Conservation (phyloP, 352 stramenopile species). For the Phytopythium oedochilum region DNA sequence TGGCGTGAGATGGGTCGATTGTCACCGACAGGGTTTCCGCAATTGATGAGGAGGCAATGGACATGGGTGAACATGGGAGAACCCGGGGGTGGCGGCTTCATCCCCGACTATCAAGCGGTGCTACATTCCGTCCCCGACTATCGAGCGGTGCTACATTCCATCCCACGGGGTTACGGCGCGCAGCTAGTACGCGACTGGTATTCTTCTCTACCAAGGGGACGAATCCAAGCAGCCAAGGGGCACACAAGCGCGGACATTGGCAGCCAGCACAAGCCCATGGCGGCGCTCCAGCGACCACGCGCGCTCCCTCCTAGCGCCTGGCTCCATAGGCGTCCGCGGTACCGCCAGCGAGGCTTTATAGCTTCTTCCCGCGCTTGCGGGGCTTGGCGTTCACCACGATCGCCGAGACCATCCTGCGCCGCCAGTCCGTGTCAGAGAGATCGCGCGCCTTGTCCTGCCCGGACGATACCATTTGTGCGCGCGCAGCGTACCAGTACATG, state of each 20-base stretch:
- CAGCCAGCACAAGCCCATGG: too few species aligned
- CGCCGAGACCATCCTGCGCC: conserved; percentile 75
- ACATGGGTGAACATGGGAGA: too few species aligned
- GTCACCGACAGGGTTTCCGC: too few species aligned
- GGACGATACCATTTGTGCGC: too few species aligned
- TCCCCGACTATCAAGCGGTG: background rate
- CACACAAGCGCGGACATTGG: too few species aligned
- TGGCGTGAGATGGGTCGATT: background rate
- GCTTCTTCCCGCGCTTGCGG: conserved; percentile 28
- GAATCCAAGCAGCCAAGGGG: background rate
- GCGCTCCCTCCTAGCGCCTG: background rate
- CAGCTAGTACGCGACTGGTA: too few species aligned
- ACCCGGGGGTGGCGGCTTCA: too few species aligned
- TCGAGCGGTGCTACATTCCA: conserved; percentile 1
- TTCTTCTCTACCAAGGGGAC: background rate
- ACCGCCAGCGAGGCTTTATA: background rate
- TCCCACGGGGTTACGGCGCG: background rate
- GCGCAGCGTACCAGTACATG: conserved; percentile 89
- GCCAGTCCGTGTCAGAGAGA: background rate
- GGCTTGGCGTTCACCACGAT: conserved; percentile 71
- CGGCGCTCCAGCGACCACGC: too few species aligned
- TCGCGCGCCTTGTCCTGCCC: too few species aligned
- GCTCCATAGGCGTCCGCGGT: conserved; percentile 1
- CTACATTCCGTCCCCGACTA: background rate
- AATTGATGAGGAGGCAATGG: too few species aligned